Evolutionary conservation across 805 yeast species (phyloP).

Genomic region (Yamadazyma laniorum): DNA sequence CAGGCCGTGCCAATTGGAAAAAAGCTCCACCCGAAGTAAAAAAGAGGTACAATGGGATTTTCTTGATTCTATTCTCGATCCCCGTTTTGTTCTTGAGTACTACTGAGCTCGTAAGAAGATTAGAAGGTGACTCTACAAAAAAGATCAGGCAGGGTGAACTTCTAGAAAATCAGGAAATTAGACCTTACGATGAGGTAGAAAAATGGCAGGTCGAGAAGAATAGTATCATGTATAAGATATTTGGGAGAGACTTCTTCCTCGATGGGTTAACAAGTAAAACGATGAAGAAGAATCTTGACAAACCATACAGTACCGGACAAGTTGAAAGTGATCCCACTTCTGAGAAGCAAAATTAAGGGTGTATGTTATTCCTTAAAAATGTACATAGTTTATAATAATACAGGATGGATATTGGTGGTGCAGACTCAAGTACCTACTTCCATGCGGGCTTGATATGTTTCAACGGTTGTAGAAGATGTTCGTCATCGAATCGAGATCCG

Average conservation of each 20-base stretch:
- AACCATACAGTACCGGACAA: too few species aligned
- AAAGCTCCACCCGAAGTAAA: conserved; percentile 40
- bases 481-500: conserved; percentile 34
- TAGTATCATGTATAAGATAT: conserved; percentile 35
- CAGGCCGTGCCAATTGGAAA: conserved; percentile 45
- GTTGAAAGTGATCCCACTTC: too few species aligned
- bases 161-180: conserved; percentile 27
- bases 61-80: conserved; percentile 35
- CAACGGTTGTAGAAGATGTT: conserved; percentile 26
- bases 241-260: conserved; percentile 41
- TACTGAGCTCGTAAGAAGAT: conserved; percentile 32
- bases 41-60: conserved; percentile 37
- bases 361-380: too few species aligned
- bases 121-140: conserved; percentile 42
- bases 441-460: conserved; percentile 17
- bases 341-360: too few species aligned
- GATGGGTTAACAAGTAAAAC: conserved; percentile 46
- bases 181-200: conserved; percentile 38
- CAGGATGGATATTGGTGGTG: conserved; percentile 2
- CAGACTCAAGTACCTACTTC: conserved; percentile 14
- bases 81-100: conserved; percentile 36
- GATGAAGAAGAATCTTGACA: conserved; percentile 23
- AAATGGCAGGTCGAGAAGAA: conserved; percentile 40
- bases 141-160: conserved; percentile 41
- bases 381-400: conserved; percentile 8